Evolutionary conservation across 768 basidiomycete species (phyloP), one percentile per base, ranked within the genome.

Genomic region (Kwoniella pini): DNA sequence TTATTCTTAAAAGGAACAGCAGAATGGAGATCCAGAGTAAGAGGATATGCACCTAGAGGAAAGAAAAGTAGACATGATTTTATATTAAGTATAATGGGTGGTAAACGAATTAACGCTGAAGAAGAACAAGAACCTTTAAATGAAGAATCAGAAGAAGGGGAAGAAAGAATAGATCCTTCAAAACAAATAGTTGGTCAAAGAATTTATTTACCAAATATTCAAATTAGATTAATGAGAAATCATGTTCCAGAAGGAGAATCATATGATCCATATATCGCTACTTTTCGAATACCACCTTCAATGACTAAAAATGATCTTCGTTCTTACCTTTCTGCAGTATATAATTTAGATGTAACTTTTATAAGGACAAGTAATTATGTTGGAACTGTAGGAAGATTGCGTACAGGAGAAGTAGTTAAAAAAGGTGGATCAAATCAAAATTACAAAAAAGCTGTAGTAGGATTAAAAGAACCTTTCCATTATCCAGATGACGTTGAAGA

Each of bases 261-360:
- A 1, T 97, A 97, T 82, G 94, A 97, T 63, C 92, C 93, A 0
- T 92, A 88, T 81, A 88, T 92, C 77, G 93, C 92, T 9, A 97
- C 93, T 2, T 95, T 97, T 81, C 89, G 91, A 56, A 83, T 95
- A 39, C 88, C 91, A 19, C 75, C n/a, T 85, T 88, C 86, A 42
- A 82, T 94, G 79, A 96, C 92, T 42, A 97, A 97, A 80, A 90
- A 88, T 57, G 93, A 97, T 80, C 81, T 97, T 36, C 87, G 91
- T 39, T 88, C 88, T 0, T 92, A 95, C 75, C 84, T 97, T 46
- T 80, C 80, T 52, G 84, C 91, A 31, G 84, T 88, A n/a, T 97
- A 97, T 69, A 89, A 90, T 62, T 86, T 97, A 45, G 81, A 87
- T 71, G 88, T 89, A 60, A 95, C 92, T 6, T 96, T 94, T 77